Percentiles rank a stretch among this genome's conserved stretches.
phyloP scores from a whole-genome alignment of 352 stramenopile genomes.

The Globisporangium sylvaticum region DNA sequence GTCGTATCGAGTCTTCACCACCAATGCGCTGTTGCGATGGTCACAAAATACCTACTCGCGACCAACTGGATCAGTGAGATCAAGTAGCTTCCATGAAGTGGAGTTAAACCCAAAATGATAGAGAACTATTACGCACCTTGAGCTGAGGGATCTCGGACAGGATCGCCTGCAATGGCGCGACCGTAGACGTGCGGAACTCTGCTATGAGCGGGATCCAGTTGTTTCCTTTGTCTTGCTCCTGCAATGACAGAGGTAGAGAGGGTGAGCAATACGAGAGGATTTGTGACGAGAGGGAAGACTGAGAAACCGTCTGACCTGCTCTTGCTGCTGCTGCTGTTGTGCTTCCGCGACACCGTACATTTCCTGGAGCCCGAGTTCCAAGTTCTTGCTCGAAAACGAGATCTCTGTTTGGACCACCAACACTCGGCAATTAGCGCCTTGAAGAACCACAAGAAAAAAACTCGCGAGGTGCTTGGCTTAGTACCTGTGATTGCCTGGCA shows the following conservation, averaged over 20 bases:
- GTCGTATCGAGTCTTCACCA: slow-evolving; percentile 53
- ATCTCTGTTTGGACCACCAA: slow-evolving; percentile 12
- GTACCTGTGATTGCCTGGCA: slow-evolving; percentile 51
- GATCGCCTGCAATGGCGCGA: slow-evolving; percentile 57
- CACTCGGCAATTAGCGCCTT: not conserved
- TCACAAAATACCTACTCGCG: slow-evolving; percentile 46
- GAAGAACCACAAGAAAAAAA: not conserved
- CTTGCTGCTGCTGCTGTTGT: not conserved
- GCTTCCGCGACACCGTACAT: slow-evolving; percentile 2
- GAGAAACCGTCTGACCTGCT: not conserved
- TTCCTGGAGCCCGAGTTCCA: slow-evolving; percentile 7
- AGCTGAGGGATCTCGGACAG: slow-evolving; percentile 52
- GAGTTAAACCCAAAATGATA: too few species aligned
- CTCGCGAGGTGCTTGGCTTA: not conserved
- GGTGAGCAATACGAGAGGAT: not conserved
- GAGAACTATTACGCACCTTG: slow-evolving; percentile 23
- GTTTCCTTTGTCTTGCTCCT: slow-evolving; percentile 16
- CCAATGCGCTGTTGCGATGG: slow-evolving; percentile 56
- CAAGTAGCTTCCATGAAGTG: too few species aligned
- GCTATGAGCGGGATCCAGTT: slow-evolving; percentile 31
- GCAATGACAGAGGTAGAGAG: too few species aligned
- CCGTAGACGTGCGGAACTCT: slow-evolving; percentile 48
- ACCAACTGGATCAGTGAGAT: not conserved
- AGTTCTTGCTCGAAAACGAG: slow-evolving; percentile 21
- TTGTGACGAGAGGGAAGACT: not conserved